Base-by-base conservation (phyloP, 2,329 filamentous ascomycete genomes). In the Xylariaceae sp. region DNA sequence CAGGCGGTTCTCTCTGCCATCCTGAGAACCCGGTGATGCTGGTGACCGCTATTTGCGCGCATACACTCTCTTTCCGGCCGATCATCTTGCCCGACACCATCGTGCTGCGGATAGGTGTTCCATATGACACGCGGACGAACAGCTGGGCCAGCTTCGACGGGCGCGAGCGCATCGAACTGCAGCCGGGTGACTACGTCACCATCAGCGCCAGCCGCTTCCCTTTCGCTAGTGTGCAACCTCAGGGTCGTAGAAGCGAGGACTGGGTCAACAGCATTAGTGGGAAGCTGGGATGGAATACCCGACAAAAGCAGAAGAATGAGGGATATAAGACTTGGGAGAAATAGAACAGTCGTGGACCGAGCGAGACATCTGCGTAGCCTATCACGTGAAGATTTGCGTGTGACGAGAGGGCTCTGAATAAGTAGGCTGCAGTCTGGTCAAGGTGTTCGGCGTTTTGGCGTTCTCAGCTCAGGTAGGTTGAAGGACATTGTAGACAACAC, bases 71-170 rank as follows among this genome's bases (percentile, higher is more conserved):
- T 2, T 97, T 97, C 74, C 78, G 93, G 9, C 91, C 91, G n/a
- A 93, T 97, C 56, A 93, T 97, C 56, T 74, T 97, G 3, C 93
- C 93, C 0, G 93, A 98, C 65, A 96, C 91, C 0, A 95, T 97
- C 48, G 91, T 97, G 1, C 72, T 98, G 45, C 81, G 93, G 29
- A 77, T 95, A 15, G 93, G 91, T 9, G 90, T 97, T n/a, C 93
- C 93, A 0, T 97, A 95, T 62, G 85, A 94, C 63, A 88, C 90
- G 8, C 76, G 93, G 37, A 89, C 89, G 4, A 85, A 81, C 53
- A 90, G 86, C 31, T 98, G 93, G 91, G 93, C 90, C n/a, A 95
- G 89, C 64, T 98, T 98, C 61, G 93, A 98, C 64, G 93, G 93
- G 2, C 79, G 89, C 47, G 89, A 96, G 70, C 81, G 89, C 67